phyloP scores from a whole-genome alignment of 768 basidiomycete species.

The Phaeotremella skinneri region DNA sequence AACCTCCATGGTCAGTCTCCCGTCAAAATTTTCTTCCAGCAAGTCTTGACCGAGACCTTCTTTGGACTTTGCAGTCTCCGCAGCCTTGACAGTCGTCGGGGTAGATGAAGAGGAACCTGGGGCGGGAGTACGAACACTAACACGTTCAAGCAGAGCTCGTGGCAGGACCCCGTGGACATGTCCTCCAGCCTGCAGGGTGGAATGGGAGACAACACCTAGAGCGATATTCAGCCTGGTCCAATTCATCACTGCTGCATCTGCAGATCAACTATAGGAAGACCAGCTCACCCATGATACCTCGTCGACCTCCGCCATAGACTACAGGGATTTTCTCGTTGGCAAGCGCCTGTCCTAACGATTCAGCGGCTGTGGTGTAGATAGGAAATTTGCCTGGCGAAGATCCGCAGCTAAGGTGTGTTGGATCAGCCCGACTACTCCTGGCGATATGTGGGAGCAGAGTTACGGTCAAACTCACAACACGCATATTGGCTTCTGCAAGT shows the following conservation, averaged over 20 bases:
- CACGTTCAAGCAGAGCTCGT: slow-evolving; percentile 60
- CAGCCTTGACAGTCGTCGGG: slow-evolving; percentile 36
- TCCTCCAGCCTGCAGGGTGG: slow-evolving; percentile 65
- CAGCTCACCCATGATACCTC: slow-evolving; percentile 76
- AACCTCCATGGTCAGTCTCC: slow-evolving; percentile 35
- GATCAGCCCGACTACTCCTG: not conserved
- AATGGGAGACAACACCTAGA: slow-evolving; percentile 53
- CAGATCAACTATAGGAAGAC: not conserved
- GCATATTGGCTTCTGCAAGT: slow-evolving; percentile 40
- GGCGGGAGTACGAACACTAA: slow-evolving; percentile 31
- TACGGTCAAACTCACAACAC: slow-evolving; percentile 42
- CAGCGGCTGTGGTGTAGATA: slow-evolving; percentile 66
- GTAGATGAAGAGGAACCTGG: slow-evolving; percentile 4
- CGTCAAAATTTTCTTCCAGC: slow-evolving; percentile 33
- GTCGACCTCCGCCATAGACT: slow-evolving; percentile 81
- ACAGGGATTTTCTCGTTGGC: slow-evolving; percentile 63
- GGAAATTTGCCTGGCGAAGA: slow-evolving; percentile 65
- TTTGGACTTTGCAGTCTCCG: slow-evolving; percentile 62
- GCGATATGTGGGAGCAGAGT: not conserved
- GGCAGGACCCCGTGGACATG: slow-evolving; percentile 76
- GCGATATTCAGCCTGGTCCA: not conserved
- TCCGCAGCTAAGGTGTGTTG: slow-evolving; percentile 58
- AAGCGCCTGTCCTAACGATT: slow-evolving; percentile 73
- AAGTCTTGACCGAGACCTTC: slow-evolving; percentile 44
- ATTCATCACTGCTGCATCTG: not conserved